These are phyloP conservation scores for Picochlorum sp. DNA, from an alignment of 139 green algal species.

Conservation along the genomic window DNA sequence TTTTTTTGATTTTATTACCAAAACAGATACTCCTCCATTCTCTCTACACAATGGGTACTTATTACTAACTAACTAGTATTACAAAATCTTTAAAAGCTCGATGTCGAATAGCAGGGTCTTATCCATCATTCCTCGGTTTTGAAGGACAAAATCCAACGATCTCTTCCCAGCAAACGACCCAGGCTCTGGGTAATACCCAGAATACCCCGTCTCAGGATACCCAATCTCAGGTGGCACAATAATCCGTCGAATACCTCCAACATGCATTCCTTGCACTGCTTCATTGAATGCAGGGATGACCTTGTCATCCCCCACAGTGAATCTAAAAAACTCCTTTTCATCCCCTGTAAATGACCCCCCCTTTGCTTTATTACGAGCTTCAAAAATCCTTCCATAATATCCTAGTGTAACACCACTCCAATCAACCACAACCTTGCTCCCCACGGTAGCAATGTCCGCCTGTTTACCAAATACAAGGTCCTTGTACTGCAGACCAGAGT, in stretches of 20 bases:
- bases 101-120: constrained; percentile 86
- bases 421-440: constrained; percentile 68
- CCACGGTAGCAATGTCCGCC: constrained; percentile 3
- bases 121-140: constrained; percentile 81
- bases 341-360: constrained; percentile 56
- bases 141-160: constrained; percentile 83
- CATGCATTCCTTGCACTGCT: constrained; percentile 65
- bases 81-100: constrained; percentile 56
- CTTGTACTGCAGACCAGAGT: constrained; percentile 52
- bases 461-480: constrained; percentile 52
- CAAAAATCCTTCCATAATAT: constrained; percentile 72
- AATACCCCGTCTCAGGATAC: constrained; percentile 65
- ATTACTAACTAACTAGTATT: not conserved
- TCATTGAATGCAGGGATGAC: constrained; percentile 72
- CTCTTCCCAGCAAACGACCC: constrained; percentile 55
- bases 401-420: constrained; percentile 93
- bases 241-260: constrained; percentile 59
- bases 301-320: constrained; percentile 47
- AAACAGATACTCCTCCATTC: not conserved
- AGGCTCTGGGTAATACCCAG: constrained; percentile 41
- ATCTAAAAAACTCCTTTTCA: constrained; percentile 55
- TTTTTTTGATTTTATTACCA: too few species aligned
- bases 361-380: constrained; percentile 82
- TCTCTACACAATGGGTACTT: too few species aligned
- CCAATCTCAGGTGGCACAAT: constrained; percentile 75